A percentile compares a stretch with the other conserved stretches of the same genome.
These are phyloP conservation scores for Phanerochaete carnosa DNA, from an alignment of 768 basidiomycete species.

Conservation along the genomic window DNA sequence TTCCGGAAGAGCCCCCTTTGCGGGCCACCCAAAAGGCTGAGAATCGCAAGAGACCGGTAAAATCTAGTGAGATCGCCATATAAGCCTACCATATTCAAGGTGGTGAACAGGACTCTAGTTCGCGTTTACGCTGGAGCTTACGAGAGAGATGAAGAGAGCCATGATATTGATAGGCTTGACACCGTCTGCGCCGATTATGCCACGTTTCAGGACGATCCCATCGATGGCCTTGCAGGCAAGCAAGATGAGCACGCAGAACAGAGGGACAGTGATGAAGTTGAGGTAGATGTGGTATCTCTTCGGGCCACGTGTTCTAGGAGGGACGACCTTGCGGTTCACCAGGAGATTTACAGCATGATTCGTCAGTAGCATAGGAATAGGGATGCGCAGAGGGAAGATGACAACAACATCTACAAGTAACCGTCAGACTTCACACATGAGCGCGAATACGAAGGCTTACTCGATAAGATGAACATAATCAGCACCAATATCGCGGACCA, in stretches of 20 bases:
- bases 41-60: slow-evolving; percentile 81
- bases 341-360: not conserved
- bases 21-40: slow-evolving; percentile 84
- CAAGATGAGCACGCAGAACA: slow-evolving; percentile 26
- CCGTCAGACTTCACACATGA: not conserved
- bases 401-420: slow-evolving; percentile 25
- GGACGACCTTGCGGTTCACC: not conserved
- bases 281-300: slow-evolving; percentile 19
- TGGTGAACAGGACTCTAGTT: not conserved
- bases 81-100: slow-evolving; percentile 46
- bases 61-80: slow-evolving; percentile 88
- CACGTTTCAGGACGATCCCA: slow-evolving; percentile 52
- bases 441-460: slow-evolving; percentile 13
- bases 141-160: slow-evolving; percentile 86
- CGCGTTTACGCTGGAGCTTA: slow-evolving; percentile 2
- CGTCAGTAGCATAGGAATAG: slow-evolving; percentile 10
- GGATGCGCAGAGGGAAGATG: slow-evolving; percentile 20
- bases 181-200: slow-evolving; percentile 77
- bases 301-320: not conserved
- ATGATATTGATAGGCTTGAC: slow-evolving; percentile 92
- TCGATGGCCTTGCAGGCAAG: slow-evolving; percentile 28
- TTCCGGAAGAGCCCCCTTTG: slow-evolving; percentile 71
- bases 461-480: slow-evolving; percentile 25
- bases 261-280: slow-evolving; percentile 30
- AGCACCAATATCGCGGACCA: slow-evolving; percentile 24